Evolutionary conservation across 345 rosid genomes (phyloP).

Genomic region (Hypericum perforatum): DNA sequence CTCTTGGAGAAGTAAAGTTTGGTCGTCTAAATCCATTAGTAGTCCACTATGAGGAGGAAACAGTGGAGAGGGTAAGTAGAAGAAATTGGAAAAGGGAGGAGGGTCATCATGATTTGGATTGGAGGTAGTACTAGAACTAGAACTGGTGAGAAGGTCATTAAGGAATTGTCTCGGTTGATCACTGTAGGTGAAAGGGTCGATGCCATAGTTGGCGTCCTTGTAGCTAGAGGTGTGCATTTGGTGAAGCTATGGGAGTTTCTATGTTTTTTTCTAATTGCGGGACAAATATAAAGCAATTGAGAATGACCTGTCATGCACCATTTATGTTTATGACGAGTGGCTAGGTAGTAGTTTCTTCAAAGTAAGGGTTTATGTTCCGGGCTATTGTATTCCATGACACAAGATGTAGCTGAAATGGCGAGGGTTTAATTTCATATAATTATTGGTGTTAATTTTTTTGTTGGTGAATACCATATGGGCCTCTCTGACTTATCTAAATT

Average conservation of each 20-base stretch:
- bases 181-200: constrained; percentile 25
- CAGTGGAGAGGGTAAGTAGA: constrained; percentile 42
- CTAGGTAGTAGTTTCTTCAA: too few relatives aligned
- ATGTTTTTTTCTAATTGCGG: not conserved
- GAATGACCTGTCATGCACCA: constrained; percentile 12
- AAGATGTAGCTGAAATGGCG: too few relatives aligned
- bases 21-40: constrained; percentile 15
- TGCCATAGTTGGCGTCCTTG: constrained; percentile 23
- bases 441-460: too few relatives aligned
- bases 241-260: too few relatives aligned
- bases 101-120: constrained; percentile 26
- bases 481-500: too few relatives aligned
- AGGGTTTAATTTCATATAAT: too few relatives aligned
- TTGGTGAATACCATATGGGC: too few relatives aligned
- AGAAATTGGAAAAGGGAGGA: constrained; percentile 19
- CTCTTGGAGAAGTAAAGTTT: constrained; percentile 20
- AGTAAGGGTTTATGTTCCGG: too few relatives aligned
- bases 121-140: constrained; percentile 17
- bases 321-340: too few relatives aligned
- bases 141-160: constrained; percentile 12
- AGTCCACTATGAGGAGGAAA: constrained; percentile 17
- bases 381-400: too few relatives aligned
- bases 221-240: constrained; percentile 35
- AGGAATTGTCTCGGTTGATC: constrained; percentile 15
- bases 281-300: constrained; percentile 9